phyloP scores from a whole-genome alignment of 1,139 yeast genomes.

The Zygoascus hellenicus region DNA sequence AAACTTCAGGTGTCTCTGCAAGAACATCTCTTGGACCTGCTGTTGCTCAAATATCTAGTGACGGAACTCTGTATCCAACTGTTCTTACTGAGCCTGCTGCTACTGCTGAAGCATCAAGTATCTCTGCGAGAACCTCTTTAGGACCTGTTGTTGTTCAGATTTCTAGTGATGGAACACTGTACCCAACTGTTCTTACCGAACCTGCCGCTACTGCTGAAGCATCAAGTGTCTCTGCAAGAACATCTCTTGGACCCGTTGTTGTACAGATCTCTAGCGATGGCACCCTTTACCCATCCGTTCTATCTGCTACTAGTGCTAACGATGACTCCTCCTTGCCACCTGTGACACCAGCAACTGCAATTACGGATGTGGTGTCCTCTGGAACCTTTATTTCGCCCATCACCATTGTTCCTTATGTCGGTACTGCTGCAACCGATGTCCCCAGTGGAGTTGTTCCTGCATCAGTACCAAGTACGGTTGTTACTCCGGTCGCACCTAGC shows the following conservation, averaged over 20 bases:
- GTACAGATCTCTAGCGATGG: neutral
- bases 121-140: neutral
- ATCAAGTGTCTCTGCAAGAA: neutral
- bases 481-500: neutral
- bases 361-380: neutral
- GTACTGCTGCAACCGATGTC: slow-evolving; percentile 1
- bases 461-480: neutral
- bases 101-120: neutral
- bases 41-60: neutral
- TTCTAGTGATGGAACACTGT: neutral
- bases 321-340: neutral
- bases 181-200: neutral
- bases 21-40: neutral
- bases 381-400: neutral
- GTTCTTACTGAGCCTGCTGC: neutral
- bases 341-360: neutral
- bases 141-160: neutral
- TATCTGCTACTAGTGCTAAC: neutral
- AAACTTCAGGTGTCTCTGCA: too few relatives aligned
- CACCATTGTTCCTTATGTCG: neutral
- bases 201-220: neutral
- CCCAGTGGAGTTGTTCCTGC: slow-evolving; percentile 2
- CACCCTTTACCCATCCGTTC: neutral
- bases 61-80: neutral
- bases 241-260: neutral